Evolutionary conservation across 2,329 filamentous ascomycete species (phyloP).

Genomic region (Hypoxylon sp.): DNA sequence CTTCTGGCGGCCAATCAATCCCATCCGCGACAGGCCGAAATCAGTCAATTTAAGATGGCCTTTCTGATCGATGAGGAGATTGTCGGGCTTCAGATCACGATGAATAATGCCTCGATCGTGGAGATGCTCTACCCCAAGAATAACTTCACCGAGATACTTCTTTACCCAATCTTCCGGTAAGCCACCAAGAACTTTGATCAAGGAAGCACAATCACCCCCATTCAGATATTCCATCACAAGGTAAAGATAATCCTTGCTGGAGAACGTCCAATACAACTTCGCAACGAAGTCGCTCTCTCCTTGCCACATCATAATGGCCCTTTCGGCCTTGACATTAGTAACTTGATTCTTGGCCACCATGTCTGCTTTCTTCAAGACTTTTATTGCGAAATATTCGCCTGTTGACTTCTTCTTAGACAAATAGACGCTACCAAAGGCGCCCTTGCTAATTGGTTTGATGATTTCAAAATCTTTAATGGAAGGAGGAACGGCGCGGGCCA

Average conservation of each 20-base stretch:
- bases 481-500: constrained; percentile 89
- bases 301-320: constrained; percentile 99
- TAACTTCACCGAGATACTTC: constrained; percentile 96
- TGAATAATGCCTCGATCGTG: constrained; percentile 96
- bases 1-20: constrained; percentile 95
- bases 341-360: constrained; percentile 99
- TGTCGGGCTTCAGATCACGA: constrained; percentile 96
- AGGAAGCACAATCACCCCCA: constrained; percentile 94
- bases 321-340: constrained; percentile 97
- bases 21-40: constrained; percentile 97
- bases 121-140: constrained; percentile 96
- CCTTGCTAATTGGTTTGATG: constrained; percentile 99
- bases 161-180: constrained; percentile 98
- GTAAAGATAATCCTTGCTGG: constrained; percentile 98
- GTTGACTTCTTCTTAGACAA: constrained; percentile 98
- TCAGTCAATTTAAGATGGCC: constrained; percentile 97
- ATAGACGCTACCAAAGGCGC: constrained; percentile 97
- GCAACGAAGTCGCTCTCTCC: constrained; percentile 99
- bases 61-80: constrained; percentile 95
- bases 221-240: constrained; percentile 99
- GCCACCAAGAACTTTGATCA: constrained; percentile 94
- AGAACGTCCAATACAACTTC: constrained; percentile 99
- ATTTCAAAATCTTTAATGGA: constrained; percentile 99
- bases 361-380: constrained; percentile 98
- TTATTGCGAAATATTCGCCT: constrained; percentile 98